A percentile compares a stretch with the other conserved stretches of the same genome.
phyloP scores from a whole-genome alignment of 2,329 filamentous ascomycete species.

The Sarocladium brachiariae region DNA sequence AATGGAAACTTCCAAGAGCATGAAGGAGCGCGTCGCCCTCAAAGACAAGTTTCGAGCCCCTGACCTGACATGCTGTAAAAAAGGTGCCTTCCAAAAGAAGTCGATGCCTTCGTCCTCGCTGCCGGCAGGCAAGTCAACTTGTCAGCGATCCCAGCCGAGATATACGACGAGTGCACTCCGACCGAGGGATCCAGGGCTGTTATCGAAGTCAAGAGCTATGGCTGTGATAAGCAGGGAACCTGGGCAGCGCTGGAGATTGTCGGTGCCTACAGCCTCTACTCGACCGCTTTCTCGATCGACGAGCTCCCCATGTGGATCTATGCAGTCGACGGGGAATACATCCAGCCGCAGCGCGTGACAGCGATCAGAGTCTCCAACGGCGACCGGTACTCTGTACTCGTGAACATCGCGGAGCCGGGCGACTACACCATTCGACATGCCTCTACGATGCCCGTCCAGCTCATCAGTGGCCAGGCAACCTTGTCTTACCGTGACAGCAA shows the following conservation, averaged over 20 bases:
- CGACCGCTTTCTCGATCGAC: slow-evolving; percentile 40
- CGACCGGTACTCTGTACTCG: slow-evolving; percentile 31
- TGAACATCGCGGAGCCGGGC: too few species aligned
- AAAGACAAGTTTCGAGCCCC: too few species aligned
- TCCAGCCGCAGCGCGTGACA: slow-evolving; percentile 43
- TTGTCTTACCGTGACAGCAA: not conserved
- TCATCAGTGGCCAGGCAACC: too few species aligned
- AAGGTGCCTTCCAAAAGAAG: slow-evolving; percentile 33
- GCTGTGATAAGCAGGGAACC: slow-evolving; percentile 15
- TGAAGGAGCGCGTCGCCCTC: too few species aligned
- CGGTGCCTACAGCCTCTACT: slow-evolving; percentile 40
- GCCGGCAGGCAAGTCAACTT: slow-evolving; percentile 19
- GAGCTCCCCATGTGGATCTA: slow-evolving; percentile 47
- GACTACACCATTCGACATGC: too few species aligned
- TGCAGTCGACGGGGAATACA: slow-evolving; percentile 46
- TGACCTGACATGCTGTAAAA: too few species aligned
- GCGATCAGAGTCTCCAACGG: slow-evolving; percentile 42
- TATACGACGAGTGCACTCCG: slow-evolving; percentile 40
- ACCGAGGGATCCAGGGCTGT: slow-evolving; percentile 37
- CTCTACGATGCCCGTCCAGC: too few species aligned
- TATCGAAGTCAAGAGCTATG: slow-evolving; percentile 27
- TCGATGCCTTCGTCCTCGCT: slow-evolving; percentile 26
- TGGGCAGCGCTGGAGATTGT: slow-evolving; percentile 52
- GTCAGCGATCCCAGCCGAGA: slow-evolving; percentile 29
- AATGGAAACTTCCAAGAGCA: fast-evolving